Percentiles rank a stretch among this genome's conserved stretches.
Evolutionary conservation across 768 basidiomycete species (phyloP).

Genomic region (Tulasnella sp.): DNA sequence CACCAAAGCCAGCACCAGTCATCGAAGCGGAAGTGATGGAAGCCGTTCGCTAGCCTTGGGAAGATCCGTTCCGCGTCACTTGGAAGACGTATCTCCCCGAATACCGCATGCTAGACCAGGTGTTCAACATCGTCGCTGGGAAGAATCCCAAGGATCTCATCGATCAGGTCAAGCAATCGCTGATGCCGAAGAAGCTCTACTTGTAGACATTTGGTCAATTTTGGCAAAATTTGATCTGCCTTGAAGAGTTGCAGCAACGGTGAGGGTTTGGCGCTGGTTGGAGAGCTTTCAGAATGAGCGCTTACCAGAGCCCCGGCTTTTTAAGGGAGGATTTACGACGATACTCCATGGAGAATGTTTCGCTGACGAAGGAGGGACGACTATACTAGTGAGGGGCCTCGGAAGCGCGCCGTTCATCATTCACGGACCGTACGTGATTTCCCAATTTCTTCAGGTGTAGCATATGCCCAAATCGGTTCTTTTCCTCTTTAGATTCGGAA

Average conservation of each 20-base stretch:
- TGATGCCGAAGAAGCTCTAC: constrained; percentile 36
- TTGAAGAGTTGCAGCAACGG: constrained; percentile 35
- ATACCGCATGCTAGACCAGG: constrained; percentile 26
- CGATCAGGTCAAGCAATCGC: constrained; percentile 28
- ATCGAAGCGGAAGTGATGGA: neutral
- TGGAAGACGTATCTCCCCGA: constrained; percentile 17
- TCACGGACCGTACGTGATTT: constrained; percentile 14
- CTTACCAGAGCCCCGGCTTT: neutral
- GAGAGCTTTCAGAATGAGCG: neutral
- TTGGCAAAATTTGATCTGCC: constrained; percentile 42
- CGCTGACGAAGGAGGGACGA: neutral
- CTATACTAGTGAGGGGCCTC: constrained; percentile 1
- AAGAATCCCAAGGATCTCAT: neutral
- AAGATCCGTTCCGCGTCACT: neutral
- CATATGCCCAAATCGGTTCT: neutral
- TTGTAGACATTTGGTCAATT: constrained; percentile 37
- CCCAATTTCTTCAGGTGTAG: neutral
- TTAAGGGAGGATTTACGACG: neutral
- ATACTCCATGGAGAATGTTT: neutral
- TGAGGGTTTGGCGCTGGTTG: neutral
- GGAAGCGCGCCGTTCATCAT: constrained; percentile 11
- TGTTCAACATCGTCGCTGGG: constrained; percentile 11
- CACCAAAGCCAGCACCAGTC: constrained; percentile 28
- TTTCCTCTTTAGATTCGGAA: neutral
- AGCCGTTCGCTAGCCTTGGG: neutral